These are phyloP conservation scores for Chlamydomonas urium DNA, from an alignment of 139 green algal genomes.

Conservation along the genomic window DNA sequence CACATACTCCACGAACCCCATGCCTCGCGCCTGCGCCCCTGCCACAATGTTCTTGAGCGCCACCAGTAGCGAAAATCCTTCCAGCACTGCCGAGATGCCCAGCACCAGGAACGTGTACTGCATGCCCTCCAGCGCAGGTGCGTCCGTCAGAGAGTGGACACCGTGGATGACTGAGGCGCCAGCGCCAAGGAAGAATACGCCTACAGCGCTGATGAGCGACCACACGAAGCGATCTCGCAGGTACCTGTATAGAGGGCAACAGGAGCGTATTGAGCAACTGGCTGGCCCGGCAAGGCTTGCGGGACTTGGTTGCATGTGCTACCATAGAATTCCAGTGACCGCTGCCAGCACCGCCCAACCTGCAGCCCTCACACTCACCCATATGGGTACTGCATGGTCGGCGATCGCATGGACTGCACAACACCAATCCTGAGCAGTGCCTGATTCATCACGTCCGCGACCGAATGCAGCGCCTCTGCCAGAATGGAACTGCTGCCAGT, in stretches of 20 bases:
- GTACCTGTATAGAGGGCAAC: too few species aligned
- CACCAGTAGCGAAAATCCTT: slow-evolving; percentile 76
- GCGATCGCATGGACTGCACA: too few species aligned
- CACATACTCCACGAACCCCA: slow-evolving; percentile 59
- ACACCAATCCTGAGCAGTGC: slow-evolving; percentile 4
- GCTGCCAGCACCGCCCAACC: too few species aligned
- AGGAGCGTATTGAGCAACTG: not conserved
- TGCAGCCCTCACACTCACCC: too few species aligned
- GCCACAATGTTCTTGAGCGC: slow-evolving; percentile 52
- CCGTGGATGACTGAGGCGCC: slow-evolving; percentile 81
- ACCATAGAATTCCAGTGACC: too few species aligned
- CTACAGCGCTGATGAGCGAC: slow-evolving; percentile 82
- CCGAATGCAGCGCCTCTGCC: slow-evolving; percentile 81
- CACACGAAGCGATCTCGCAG: slow-evolving; percentile 88
- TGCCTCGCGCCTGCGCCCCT: slow-evolving; percentile 40
- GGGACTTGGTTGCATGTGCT: not conserved
- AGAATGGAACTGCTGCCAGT: slow-evolving; percentile 71
- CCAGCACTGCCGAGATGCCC: slow-evolving; percentile 59
- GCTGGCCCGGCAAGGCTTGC: not conserved
- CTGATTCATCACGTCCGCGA: slow-evolving; percentile 87
- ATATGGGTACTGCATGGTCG: not conserved
- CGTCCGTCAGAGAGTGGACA: slow-evolving; percentile 52
- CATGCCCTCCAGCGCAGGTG: slow-evolving; percentile 29
- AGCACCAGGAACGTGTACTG: slow-evolving; percentile 50
- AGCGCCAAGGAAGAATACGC: slow-evolving; percentile 88